Conservation (phyloP, 1,284 basidiomycete genomes). For the Cutaneotrichosporon curvatum region DNA sequence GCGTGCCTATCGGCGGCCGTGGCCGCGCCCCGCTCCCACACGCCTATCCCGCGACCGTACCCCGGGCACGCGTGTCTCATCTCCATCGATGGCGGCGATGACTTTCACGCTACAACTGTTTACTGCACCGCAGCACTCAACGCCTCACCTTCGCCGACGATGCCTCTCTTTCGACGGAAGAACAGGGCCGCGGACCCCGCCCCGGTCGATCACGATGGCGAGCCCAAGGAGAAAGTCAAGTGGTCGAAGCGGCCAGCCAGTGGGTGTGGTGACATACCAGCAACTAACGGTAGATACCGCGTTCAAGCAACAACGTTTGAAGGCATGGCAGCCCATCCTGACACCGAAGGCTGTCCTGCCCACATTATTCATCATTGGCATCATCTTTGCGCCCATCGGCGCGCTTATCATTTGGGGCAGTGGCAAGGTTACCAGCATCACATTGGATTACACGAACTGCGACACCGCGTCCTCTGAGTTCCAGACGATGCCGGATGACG, state of each 20-base stretch:
- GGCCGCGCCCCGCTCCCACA: no score
- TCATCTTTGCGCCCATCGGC: constrained; percentile 94
- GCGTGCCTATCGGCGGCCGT: no score
- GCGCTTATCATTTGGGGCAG: constrained; percentile 87
- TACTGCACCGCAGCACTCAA: background rate
- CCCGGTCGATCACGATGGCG: constrained; percentile 17
- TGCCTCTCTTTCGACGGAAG: constrained; percentile 44
- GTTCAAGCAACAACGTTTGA: constrained; percentile 98
- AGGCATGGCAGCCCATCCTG: constrained; percentile 99
- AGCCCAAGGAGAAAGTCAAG: constrained; percentile 70
- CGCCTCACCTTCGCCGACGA: constrained; percentile 13
- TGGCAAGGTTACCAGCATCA: constrained; percentile 81
- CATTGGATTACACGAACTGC: constrained; percentile 91
- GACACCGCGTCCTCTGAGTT: constrained; percentile 57
- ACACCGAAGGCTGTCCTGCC: constrained; percentile 96
- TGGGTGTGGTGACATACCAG: constrained; percentile 48
- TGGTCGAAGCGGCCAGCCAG: constrained; percentile 82
- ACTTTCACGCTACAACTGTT: no score
- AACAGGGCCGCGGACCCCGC: constrained; percentile 27
- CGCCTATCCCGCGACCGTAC: background rate
- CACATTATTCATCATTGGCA: constrained; percentile 87
- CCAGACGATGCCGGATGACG: constrained; percentile 55
- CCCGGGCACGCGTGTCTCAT: no score
- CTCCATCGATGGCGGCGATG: no score
- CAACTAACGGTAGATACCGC: constrained; percentile 66